Evolutionary conservation across 2,329 filamentous ascomycete genomes (phyloP).

Genomic region (Fusarium napiforme): DNA sequence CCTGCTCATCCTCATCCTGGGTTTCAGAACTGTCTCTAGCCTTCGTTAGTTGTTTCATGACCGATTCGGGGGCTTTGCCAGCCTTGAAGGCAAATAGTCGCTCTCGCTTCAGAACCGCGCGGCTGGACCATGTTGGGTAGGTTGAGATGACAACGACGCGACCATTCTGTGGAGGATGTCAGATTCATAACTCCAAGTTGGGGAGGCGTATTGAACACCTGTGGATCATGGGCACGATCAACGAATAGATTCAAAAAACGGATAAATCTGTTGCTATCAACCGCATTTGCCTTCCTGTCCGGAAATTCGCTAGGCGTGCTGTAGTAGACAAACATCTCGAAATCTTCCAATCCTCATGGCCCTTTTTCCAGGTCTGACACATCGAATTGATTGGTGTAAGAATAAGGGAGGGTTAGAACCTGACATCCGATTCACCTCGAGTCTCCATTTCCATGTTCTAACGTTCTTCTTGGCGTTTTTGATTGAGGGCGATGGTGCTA

Average conservation of each 20-base stretch:
- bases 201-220: too few species aligned
- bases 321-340: too few species aligned
- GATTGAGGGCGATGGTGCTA: not conserved
- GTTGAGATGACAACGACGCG: not conserved
- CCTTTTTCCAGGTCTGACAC: not conserved
- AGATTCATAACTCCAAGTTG: too few species aligned
- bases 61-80: not conserved
- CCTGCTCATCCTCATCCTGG: not conserved
- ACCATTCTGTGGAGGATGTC: not conserved
- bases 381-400: not conserved
- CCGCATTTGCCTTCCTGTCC: too few species aligned
- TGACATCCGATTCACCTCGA: accelerated
- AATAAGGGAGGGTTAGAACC: not conserved
- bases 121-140: not conserved
- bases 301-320: accelerated
- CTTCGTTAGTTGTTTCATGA: not conserved
- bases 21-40: not conserved
- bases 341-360: too few species aligned
- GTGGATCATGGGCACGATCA: too few species aligned
- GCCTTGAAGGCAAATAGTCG: not conserved
- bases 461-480: not conserved
- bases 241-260: too few species aligned
- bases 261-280: too few species aligned
- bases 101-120: not conserved
- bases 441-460: not conserved